Evolutionary conservation across 495 filamentous ascomycete genomes (phyloP).

Genomic region (Pyronema omphalodes): DNA sequence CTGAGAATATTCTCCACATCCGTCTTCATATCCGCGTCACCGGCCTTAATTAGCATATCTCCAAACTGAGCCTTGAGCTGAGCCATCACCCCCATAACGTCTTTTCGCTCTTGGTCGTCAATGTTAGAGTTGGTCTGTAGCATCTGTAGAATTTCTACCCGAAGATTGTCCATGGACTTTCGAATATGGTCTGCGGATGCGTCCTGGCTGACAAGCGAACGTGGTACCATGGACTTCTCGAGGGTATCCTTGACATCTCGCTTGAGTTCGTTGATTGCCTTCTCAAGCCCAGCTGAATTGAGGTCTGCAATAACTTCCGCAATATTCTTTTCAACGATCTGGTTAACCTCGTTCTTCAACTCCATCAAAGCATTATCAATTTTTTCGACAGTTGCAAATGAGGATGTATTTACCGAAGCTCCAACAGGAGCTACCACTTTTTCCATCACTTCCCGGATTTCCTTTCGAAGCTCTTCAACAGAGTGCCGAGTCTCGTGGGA

Average conservation of each 20-base stretch:
- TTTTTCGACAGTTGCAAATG: conserved; percentile 32
- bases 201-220: conserved; percentile 11
- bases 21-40: conserved; percentile 38
- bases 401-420: background rate
- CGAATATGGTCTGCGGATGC: conserved; percentile 16
- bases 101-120: conserved; percentile 1
- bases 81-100: conserved; percentile 8
- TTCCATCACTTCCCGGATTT: conserved; percentile 19
- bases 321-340: conserved; percentile 21
- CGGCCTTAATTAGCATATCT: conserved; percentile 23
- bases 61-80: conserved; percentile 11
- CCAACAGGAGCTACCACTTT: conserved; percentile 7
- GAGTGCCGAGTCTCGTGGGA: conserved; percentile 10
- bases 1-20: conserved; percentile 28
- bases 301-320: conserved; percentile 22
- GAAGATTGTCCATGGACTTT: conserved; percentile 3
- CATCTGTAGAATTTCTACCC: conserved; percentile 1
- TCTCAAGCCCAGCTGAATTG: conserved; percentile 22
- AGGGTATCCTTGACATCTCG: conserved; percentile 22
- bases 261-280: conserved; percentile 21
- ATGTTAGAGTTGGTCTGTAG: background rate
- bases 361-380: conserved; percentile 44
- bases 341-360: conserved; percentile 47
- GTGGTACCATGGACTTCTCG: conserved; percentile 21
- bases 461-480: conserved; percentile 19